Percentiles rank a stretch among this genome's conserved stretches.
Conservation (phyloP, 2,329 filamentous ascomycete species). For the Diplodia mutila region DNA sequence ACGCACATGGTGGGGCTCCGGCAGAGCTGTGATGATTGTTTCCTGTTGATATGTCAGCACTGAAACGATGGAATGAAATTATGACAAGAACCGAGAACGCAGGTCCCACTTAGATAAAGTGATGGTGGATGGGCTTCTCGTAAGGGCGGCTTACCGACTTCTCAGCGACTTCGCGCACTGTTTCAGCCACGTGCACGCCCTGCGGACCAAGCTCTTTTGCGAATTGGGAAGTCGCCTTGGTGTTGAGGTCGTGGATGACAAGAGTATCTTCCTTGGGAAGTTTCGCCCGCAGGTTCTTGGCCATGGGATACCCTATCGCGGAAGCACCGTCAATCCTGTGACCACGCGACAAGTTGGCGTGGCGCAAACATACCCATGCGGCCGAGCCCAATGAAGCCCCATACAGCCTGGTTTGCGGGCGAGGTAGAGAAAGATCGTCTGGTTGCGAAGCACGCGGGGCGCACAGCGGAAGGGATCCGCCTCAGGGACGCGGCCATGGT, state of each 20-base stretch:
- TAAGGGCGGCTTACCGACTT: constrained; percentile 60
- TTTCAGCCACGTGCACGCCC: constrained; percentile 60
- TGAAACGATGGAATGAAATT: constrained; percentile 5
- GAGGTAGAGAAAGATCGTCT: constrained; percentile 50
- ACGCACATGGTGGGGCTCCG: constrained; percentile 56
- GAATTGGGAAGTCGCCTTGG: constrained; percentile 60
- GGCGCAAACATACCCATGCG: constrained; percentile 50
- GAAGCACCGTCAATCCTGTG: constrained; percentile 9
- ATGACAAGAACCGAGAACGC: constrained; percentile 53
- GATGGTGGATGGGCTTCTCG: constrained; percentile 44
- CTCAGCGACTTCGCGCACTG: constrained; percentile 66
- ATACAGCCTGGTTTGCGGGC: constrained; percentile 47
- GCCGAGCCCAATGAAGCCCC: constrained; percentile 57
- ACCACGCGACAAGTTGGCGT: constrained; percentile 18
- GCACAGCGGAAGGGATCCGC: constrained; percentile 25
- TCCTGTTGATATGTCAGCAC: constrained; percentile 41
- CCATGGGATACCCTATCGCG: constrained; percentile 70
- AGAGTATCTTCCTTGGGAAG: constrained; percentile 65
- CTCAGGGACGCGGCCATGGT: constrained; percentile 32
- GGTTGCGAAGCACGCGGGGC: constrained; percentile 30
- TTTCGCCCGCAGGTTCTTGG: constrained; percentile 69
- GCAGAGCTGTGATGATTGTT: constrained; percentile 58
- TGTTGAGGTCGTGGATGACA: constrained; percentile 68
- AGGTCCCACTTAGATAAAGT: constrained; percentile 74
- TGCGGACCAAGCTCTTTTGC: constrained; percentile 56